A percentile compares a stretch with the other conserved stretches of the same genome.
Evolutionary conservation across 2,329 filamentous ascomycete species (phyloP).

Genomic region (Bipolaris bicolor): DNA sequence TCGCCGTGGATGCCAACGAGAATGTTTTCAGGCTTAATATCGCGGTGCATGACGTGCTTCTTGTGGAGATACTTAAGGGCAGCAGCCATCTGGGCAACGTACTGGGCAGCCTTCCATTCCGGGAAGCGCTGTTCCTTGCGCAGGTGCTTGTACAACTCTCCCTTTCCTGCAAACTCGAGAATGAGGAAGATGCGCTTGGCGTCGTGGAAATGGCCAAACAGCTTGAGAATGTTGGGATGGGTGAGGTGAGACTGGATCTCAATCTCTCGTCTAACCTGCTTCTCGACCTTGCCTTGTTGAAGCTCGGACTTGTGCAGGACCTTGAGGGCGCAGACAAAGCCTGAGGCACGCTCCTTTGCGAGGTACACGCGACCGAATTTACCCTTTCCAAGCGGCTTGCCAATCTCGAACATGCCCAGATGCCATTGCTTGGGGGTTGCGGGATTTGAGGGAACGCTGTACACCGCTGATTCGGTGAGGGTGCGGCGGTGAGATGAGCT

Average conservation of each 20-base stretch:
- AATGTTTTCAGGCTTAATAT: slow-evolving; percentile 98
- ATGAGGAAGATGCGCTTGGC: slow-evolving; percentile 87
- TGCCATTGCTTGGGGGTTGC: slow-evolving; percentile 67
- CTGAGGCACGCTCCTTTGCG: slow-evolving; percentile 76
- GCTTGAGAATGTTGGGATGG: slow-evolving; percentile 82
- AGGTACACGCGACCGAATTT: slow-evolving; percentile 89
- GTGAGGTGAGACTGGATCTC: slow-evolving; percentile 88
- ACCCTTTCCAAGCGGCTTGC: slow-evolving; percentile 82
- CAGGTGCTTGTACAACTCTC: slow-evolving; percentile 87
- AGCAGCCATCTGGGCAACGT: slow-evolving; percentile 88
- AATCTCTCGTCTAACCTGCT: slow-evolving; percentile 85
- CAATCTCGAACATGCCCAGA: slow-evolving; percentile 93
- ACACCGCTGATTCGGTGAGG: slow-evolving; percentile 57
- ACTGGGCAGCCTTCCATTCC: slow-evolving; percentile 85
- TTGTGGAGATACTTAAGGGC: slow-evolving; percentile 89
- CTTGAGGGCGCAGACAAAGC: slow-evolving; percentile 86
- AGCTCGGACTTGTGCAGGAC: slow-evolving; percentile 85
- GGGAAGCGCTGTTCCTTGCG: slow-evolving; percentile 79
- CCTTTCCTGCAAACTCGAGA: slow-evolving; percentile 83
- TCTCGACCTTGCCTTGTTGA: slow-evolving; percentile 80
- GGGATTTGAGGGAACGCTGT: slow-evolving; percentile 40
- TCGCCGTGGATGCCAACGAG: slow-evolving; percentile 95
- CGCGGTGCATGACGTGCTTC: slow-evolving; percentile 96
- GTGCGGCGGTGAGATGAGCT: slow-evolving; percentile 49
- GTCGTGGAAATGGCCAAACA: slow-evolving; percentile 90